Conservation (phyloP, 441 rosid species). For the Hura crepitans region DNA sequence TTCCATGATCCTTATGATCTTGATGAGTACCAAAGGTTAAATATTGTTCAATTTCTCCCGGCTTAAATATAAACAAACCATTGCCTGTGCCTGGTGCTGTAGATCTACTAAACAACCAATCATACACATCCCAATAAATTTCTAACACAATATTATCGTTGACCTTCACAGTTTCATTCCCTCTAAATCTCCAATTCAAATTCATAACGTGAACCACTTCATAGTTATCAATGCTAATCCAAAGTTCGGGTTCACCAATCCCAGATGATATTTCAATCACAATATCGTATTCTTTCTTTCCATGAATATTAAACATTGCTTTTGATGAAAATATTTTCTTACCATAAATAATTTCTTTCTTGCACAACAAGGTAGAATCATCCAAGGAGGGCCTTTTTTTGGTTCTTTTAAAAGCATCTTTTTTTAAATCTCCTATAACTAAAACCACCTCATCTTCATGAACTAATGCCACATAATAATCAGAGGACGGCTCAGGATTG, state of each 20-base stretch:
- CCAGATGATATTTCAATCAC: slow-evolving; percentile 55
- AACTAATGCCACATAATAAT: slow-evolving; percentile 59
- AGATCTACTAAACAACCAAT: slow-evolving; percentile 55
- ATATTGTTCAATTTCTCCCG: slow-evolving; percentile 18
- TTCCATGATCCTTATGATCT: slow-evolving; percentile 9
- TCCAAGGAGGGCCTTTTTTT: slow-evolving; percentile 40
- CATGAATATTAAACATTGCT: slow-evolving; percentile 34
- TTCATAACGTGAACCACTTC: slow-evolving; percentile 51
- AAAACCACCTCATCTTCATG: slow-evolving; percentile 43
- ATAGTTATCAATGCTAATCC: slow-evolving; percentile 59
- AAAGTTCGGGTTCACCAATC: slow-evolving; percentile 66
- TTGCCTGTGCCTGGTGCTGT: slow-evolving; percentile 30
- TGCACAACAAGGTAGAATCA: slow-evolving; percentile 57
- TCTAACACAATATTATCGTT: slow-evolving; percentile 31
- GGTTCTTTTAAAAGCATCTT: slow-evolving; percentile 59
- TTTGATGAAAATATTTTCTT: slow-evolving; percentile 57
- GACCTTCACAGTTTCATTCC: slow-evolving; percentile 57
- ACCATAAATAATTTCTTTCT: slow-evolving; percentile 64
- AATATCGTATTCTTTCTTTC: slow-evolving; percentile 46
- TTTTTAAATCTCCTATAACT: slow-evolving; percentile 53
- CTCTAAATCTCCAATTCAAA: slow-evolving; percentile 75
- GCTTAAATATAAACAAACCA: slow-evolving; percentile 63
- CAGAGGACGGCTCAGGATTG: slow-evolving; percentile 57
- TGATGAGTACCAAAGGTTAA: neutral
- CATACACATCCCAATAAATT: slow-evolving; percentile 79